Conservation (phyloP, 768 basidiomycete genomes). For the Amanita fuliginea region DNA sequence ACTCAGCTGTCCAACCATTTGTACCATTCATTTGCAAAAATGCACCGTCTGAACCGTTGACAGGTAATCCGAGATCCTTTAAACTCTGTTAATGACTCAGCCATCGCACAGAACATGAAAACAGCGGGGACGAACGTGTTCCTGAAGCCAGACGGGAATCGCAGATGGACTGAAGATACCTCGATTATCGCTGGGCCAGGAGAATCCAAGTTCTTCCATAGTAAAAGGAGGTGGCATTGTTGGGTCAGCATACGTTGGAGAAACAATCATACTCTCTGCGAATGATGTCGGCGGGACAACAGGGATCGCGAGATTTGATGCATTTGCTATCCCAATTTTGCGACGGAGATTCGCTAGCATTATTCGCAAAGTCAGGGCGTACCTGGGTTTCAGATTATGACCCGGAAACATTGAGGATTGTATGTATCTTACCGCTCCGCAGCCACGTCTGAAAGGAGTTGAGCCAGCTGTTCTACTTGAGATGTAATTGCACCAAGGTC, state of each 20-base stretch:
- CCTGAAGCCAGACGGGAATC: conserved; percentile 88
- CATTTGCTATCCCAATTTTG: conserved; percentile 62
- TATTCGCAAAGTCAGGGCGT: conserved; percentile 83
- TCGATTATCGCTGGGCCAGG: conserved; percentile 47
- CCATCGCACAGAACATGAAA: background rate
- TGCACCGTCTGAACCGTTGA: conserved; percentile 84
- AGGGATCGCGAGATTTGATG: conserved; percentile 34
- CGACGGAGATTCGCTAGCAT: conserved; percentile 90
- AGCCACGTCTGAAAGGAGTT: conserved; percentile 84
- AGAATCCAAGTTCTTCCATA: conserved; percentile 77
- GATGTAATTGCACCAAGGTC: conserved; percentile 65
- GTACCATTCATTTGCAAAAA: conserved; percentile 66
- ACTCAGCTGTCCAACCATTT: conserved; percentile 71
- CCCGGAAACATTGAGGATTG: background rate
- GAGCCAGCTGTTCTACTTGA: conserved; percentile 87
- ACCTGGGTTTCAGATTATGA: conserved; percentile 28
- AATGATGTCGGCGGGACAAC: conserved; percentile 41
- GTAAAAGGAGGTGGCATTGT: conserved; percentile 55
- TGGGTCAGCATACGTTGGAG: conserved; percentile 46
- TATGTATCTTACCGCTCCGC: conserved; percentile 60
- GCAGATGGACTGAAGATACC: conserved; percentile 67
- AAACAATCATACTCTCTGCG: conserved; percentile 48
- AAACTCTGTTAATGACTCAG: conserved; percentile 47
- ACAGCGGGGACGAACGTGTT: conserved; percentile 49
- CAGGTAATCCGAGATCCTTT: conserved; percentile 83